These are phyloP conservation scores for Botryobasidium botryosum DNA, from an alignment of 768 basidiomycete genomes.

Conservation along the genomic window DNA sequence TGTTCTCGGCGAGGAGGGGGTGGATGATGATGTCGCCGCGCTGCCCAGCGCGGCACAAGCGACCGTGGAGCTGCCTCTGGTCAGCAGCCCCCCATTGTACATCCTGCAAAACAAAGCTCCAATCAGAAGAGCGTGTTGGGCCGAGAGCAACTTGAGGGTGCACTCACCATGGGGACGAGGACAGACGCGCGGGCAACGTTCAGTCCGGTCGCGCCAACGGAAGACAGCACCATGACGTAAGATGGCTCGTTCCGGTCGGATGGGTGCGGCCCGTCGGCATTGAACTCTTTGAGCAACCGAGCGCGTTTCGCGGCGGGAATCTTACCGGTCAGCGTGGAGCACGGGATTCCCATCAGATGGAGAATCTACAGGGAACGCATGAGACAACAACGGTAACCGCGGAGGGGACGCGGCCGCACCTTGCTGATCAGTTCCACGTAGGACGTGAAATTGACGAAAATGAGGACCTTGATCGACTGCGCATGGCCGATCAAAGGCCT, in stretches of 20 bases:
- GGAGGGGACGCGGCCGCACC: no score
- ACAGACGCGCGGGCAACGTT: not conserved
- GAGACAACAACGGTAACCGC: no score
- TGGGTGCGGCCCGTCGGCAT: slow-evolving; percentile 1
- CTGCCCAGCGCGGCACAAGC: not conserved
- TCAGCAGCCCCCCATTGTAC: not conserved
- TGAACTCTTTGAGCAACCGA: not conserved
- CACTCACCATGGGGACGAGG: not conserved
- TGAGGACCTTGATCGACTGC: no score
- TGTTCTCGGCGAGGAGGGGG: not conserved
- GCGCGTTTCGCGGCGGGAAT: not conserved
- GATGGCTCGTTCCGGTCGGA: not conserved
- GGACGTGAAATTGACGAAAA: no score
- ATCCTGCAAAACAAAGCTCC: no score
- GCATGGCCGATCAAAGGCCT: no score
- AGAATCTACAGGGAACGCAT: no score
- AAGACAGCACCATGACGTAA: not conserved
- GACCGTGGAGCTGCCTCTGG: not conserved
- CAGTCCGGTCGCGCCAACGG: not conserved
- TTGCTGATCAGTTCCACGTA: no score
- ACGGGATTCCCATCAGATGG: not conserved
- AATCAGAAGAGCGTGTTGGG: no score
- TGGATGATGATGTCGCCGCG: not conserved
- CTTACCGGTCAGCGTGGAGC: not conserved
- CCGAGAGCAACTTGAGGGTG: no score